A percentile compares a stretch with the other conserved stretches of the same genome.
Conservation (phyloP, 2,329 filamentous ascomycete genomes). For the Colletotrichum tanaceti region DNA sequence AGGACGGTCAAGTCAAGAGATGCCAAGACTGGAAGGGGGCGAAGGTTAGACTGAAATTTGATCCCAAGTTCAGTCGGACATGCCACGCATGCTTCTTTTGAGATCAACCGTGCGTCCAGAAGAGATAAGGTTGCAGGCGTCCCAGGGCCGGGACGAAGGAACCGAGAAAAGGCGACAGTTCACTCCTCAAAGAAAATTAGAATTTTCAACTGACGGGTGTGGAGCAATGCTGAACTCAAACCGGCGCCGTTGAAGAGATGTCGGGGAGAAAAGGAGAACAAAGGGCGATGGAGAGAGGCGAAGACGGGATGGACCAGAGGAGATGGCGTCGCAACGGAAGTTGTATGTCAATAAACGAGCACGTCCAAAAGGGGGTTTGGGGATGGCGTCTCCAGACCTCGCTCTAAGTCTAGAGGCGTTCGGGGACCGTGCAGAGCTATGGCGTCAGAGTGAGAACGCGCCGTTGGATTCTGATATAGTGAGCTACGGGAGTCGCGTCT, state of each 20-base stretch:
- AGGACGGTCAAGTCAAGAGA: not conserved
- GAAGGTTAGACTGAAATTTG: not conserved
- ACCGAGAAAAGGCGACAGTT: not conserved
- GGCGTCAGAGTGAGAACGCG: constrained; percentile 32
- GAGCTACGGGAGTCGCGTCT: constrained; percentile 32
- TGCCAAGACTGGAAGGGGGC: not conserved
- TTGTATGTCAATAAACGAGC: not conserved
- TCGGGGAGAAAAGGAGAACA: not conserved
- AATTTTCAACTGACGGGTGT: not conserved
- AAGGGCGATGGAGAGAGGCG: not conserved
- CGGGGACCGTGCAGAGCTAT: constrained; percentile 32
- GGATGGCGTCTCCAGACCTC: not conserved
- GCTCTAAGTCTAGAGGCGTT: not conserved
- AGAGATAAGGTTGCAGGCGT: constrained; percentile 28
- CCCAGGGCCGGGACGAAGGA: constrained; percentile 13
- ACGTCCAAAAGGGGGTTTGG: not conserved
- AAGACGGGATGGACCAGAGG: not conserved
- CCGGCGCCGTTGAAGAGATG: not conserved
- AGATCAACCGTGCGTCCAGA: constrained; percentile 16
- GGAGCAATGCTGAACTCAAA: not conserved
- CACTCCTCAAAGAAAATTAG: not conserved
- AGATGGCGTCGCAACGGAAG: not conserved
- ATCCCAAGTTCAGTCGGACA: constrained; percentile 15
- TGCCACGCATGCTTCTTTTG: not conserved
- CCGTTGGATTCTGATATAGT: constrained; percentile 27